Base-by-base conservation (phyloP, 257 asterid species). In the Avicennia marina region DNA sequence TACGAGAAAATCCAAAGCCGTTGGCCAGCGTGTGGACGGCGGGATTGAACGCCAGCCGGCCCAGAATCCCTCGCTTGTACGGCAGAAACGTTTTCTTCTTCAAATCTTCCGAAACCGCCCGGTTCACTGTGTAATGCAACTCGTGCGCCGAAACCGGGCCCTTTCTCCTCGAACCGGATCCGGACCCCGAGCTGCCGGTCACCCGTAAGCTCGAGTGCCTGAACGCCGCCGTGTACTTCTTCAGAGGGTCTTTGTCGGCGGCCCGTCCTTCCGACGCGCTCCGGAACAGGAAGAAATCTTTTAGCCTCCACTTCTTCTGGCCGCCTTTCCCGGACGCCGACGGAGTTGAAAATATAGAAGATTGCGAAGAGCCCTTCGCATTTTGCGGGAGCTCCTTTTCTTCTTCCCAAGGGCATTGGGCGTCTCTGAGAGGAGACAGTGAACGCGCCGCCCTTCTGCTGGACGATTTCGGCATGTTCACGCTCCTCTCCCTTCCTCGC, bases 71-170 rank as follows among this genome's bases (percentile, higher is more conserved):
- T 53, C 77, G 90, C 38, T 79, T 85, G 63, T 85, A 85, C 8
- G 95, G 95, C 80, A 85, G 63, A 68, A 77, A 79, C 5, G 90
- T 85, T 49, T 69, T 85, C 84, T 79, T 85, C 75, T 85, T 85
- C 71, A 82, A 31, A 56, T 85, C 86, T 32, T 78, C 78, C 0
- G 87, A 75, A 72, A 66, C 82, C 53, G 90, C 90, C 46, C 87
- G 73, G 71, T 85, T 85, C 42, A 62, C 27, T 2, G 77, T 79
- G 63, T 85, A 82, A 69, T 85, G 95, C 66, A 71, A 10, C 59
- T 85, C 95, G 46, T 85, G 94, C 19, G 90, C 80, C 17, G 94
- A 85, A 20, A 77, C 72, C 46, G 60, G 71, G 7, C 72, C 68
- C 18, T 68, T 66, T 29, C 74, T 71, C 41, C 74, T 27, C 52